A percentile compares a stretch with the other conserved stretches of the same genome.
phyloP scores from a whole-genome alignment of 2,329 filamentous ascomycete genomes.

The Hypoxylon sp. region DNA sequence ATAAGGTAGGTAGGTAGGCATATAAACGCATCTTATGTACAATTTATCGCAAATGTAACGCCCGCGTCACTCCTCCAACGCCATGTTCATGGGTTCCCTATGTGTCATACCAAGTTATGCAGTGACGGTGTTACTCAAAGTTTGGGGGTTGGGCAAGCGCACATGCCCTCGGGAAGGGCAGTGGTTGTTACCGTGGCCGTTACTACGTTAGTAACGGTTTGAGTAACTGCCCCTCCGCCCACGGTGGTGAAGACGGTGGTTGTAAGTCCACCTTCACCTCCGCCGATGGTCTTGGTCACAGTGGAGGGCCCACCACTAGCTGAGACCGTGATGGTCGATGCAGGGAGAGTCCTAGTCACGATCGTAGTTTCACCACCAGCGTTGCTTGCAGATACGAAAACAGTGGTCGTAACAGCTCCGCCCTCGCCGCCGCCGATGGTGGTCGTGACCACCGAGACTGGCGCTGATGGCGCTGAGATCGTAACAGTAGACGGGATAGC shows the following conservation, averaged over 20 bases:
- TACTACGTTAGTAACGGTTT: conserved; percentile 35
- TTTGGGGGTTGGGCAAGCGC: conserved; percentile 19
- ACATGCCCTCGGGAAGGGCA: conserved; percentile 29
- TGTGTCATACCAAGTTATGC: not conserved
- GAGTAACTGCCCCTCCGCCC: conserved; percentile 9
- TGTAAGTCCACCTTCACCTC: conserved; percentile 24
- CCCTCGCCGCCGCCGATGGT: conserved; percentile 29
- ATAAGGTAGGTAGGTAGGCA: not conserved
- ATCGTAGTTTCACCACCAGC: not conserved
- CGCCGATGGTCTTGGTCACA: conserved; percentile 38
- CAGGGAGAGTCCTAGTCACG: conserved; percentile 29
- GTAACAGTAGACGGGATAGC: conserved; percentile 12
- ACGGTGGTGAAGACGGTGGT: conserved; percentile 32
- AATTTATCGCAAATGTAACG: conserved; percentile 6
- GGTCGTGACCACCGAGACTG: conserved; percentile 9
- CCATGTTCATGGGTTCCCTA: not conserved
- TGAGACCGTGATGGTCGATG: conserved; percentile 4
- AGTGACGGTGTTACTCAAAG: not conserved
- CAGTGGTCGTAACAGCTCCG: conserved; percentile 15
- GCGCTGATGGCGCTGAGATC: conserved; percentile 23
- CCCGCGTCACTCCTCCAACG: conserved; percentile 8
- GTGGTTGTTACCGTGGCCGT: conserved; percentile 33
- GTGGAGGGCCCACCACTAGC: conserved; percentile 8
- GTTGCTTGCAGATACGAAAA: conserved; percentile 2
- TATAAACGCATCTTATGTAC: conserved; percentile 4